These are phyloP conservation scores for Aphanomyces stellatus DNA, from an alignment of 352 stramenopile genomes.

Conservation along the genomic window DNA sequence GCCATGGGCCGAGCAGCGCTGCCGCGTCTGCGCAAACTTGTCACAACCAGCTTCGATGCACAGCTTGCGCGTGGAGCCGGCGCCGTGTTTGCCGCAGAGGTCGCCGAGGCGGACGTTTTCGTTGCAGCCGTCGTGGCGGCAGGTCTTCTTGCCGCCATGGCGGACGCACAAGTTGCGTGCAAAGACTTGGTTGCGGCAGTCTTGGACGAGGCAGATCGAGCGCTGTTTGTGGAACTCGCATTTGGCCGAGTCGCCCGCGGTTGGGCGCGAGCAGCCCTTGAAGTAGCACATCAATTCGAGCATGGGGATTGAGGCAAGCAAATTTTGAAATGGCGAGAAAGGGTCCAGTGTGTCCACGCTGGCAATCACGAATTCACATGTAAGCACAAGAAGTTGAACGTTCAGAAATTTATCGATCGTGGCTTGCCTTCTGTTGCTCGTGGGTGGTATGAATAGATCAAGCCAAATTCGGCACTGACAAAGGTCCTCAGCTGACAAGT, in stretches of 20 bases:
- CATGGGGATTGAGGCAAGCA: not conserved
- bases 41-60: slow-evolving; percentile 2
- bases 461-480: no score
- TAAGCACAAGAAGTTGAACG: no score
- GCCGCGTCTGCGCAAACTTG: slow-evolving; percentile 2
- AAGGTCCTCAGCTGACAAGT: no score
- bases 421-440: no score
- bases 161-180: slow-evolving; percentile 8
- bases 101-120: slow-evolving; percentile 1
- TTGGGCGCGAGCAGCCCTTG: not conserved
- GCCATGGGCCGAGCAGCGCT: slow-evolving; percentile 5
- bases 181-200: slow-evolving; percentile 16
- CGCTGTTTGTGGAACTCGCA: slow-evolving; percentile 8
- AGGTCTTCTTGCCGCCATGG: slow-evolving; percentile 5
- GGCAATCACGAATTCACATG: no score
- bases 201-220: not conserved
- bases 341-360: no score
- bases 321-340: not conserved
- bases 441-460: no score
- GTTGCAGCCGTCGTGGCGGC: slow-evolving; percentile 2
- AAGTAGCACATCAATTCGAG: slow-evolving; percentile 6
- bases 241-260: not conserved
- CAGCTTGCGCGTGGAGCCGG: not conserved
- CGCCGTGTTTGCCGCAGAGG: slow-evolving; percentile 12
- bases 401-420: no score